These are phyloP conservation scores for Aspergillus hiratsukae DNA, from an alignment of 2,329 filamentous ascomycete species.

Conservation along the genomic window DNA sequence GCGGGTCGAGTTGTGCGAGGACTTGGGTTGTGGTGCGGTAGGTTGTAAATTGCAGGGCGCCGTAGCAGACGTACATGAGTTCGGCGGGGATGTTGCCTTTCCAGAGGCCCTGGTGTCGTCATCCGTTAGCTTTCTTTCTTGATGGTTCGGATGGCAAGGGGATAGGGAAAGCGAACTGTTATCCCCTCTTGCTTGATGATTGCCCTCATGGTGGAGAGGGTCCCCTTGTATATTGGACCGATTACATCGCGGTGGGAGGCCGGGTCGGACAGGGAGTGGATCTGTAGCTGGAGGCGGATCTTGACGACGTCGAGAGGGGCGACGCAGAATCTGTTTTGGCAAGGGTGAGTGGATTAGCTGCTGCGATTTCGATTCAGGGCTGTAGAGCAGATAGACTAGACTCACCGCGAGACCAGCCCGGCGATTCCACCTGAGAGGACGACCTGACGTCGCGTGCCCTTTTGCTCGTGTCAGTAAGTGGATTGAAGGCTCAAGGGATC, in stretches of 20 bases:
- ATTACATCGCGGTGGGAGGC: conserved; percentile 50
- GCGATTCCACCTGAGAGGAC: conserved; percentile 65
- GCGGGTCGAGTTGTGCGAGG: conserved; percentile 52
- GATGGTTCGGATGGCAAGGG: not conserved
- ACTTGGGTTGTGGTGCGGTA: conserved; percentile 72
- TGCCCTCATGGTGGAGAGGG: conserved; percentile 66
- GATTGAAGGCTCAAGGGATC: not conserved
- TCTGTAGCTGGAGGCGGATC: conserved; percentile 92
- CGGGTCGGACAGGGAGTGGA: conserved; percentile 75
- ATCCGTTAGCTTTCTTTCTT: not conserved
- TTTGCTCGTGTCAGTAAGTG: not conserved
- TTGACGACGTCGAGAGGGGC: conserved; percentile 96
- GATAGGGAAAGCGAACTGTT: conserved; percentile 43
- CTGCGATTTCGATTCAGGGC: not conserved
- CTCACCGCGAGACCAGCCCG: conserved; percentile 80
- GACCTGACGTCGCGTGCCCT: conserved; percentile 65
- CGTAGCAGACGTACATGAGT: conserved; percentile 88
- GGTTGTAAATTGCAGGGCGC: conserved; percentile 80
- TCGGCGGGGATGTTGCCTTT: conserved; percentile 97
- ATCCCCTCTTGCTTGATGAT: conserved; percentile 80
- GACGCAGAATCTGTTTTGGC: conserved; percentile 70
- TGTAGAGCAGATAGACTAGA: not conserved
- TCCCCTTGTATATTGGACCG: conserved; percentile 62
- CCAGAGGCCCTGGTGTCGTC: conserved; percentile 62
- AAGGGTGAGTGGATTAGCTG: not conserved